Base-by-base conservation (phyloP, 768 basidiomycete genomes). In the Phallus indusiatus region DNA sequence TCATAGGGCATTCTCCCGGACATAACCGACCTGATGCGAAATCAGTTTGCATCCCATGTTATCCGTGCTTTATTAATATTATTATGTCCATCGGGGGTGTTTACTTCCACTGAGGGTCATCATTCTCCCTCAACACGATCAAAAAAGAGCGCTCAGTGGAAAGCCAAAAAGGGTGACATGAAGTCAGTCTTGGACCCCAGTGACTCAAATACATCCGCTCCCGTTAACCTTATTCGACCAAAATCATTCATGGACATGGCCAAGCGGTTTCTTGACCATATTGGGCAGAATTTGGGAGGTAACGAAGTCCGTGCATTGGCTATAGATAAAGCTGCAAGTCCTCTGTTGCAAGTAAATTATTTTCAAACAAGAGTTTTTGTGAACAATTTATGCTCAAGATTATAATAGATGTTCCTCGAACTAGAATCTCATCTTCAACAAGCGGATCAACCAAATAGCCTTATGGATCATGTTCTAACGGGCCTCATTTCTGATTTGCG, bases 1-100 rank as follows among this genome's bases (percentile, higher is more conserved):
- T 34, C 57, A 2, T 59, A 93, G 86, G 92, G 94, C 78, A 66
- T 97, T 35, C 65, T 83, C 1, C 83, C 86, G 0, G 69, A 72
- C 3, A 74, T 94, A 35, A 70, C 82, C 0, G 73, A 76, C 8
- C 79, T 94, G 48, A 73, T 95, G 46, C 83, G 86, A 74, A 85
- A 95, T 65, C 85, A 88, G 34, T 95, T 93, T 66, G 93, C 88
- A 36, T 94, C 95, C 0, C 95, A 97, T 64, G 90, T 94, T 47
- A 63, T 95, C 50, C 86, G 94, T 37, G 82, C 86, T 21, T 71
- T 97, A 1, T 78, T 97, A 14, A 67, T 86, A 5, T 76, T 96
- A 47, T 75, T 96, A n/a, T 84, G 82, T 14, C 88, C 90, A 0
- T 72, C 75, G 28, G 17, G 36, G 17, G n/a, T 51, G 16, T 66